Evolutionary conservation across 148 eudicot genomes (phyloP), one percentile per base, ranked within the genome.

Genomic region (Amaranthus hypochondriacus): DNA sequence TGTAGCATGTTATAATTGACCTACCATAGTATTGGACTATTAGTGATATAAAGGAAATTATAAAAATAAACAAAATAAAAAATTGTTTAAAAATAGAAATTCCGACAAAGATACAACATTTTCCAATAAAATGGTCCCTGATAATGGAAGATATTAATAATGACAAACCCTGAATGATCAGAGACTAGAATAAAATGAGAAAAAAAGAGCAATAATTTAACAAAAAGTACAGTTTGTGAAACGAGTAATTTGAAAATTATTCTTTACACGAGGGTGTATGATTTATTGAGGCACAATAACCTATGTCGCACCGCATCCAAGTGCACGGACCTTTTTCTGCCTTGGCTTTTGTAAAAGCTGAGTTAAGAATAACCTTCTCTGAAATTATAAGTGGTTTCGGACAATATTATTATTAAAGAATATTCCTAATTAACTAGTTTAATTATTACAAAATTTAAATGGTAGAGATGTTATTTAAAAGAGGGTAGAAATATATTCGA

Each of bases 321-420:
- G 9, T 50, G 39, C 56, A 67, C 5, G 6, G 21, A 18, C 6
- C 43, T 50, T 8, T 9, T 13, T 13, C 10, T 21, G 46, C 9
- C 56, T 67, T 67, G 70, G 56, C 46, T 8, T 18, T 49, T 67
- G 70, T 56, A 50, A 67, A 67, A 51, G 39, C 39, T 28, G 70
- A 67, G 39, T 0, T 28, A 28, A 28, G 39, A 28, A 28, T 2
- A 28, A 1, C 39, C 39, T 28, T 28, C 39, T 28, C 39, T 28
- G 39, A 28, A 28, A 28, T 28, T 28, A 28, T 28, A 28, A 28
- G 39, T 28, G 39, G 39, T 28, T 28, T 28, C 39, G 39, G 39
- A 28, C 39, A 28, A 18, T 18, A 18, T 18, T 28, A 28, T 28
- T 28, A 28, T 28, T 28, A 28, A 28, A 0, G 39, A 28, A 28